These are phyloP conservation scores for Blastobotrys serpentis DNA, from an alignment of 1,139 yeast genomes.

Conservation along the genomic window DNA sequence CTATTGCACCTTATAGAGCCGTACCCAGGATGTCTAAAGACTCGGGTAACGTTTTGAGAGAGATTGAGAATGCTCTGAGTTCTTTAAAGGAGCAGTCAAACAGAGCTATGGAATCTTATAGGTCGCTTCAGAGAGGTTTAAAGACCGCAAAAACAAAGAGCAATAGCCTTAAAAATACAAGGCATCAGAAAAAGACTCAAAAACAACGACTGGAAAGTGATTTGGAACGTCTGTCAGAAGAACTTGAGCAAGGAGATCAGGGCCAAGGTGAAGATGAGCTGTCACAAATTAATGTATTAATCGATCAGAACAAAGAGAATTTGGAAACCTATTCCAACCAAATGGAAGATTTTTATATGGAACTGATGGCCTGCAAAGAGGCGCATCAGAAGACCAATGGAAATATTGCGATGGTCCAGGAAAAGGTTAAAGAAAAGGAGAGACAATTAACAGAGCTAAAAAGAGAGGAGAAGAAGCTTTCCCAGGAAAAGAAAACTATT, in stretches of 20 bases:
- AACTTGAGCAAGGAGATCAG: slow-evolving; percentile 22
- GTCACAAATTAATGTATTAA: neutral
- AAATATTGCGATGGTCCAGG: slow-evolving; percentile 1
- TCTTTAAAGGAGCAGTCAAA: no score
- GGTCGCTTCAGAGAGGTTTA: neutral
- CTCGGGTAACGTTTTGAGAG: slow-evolving; percentile 18
- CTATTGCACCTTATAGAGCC: slow-evolving; percentile 46
- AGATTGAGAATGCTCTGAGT: slow-evolving; percentile 1
- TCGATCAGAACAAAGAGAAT: slow-evolving; percentile 25
- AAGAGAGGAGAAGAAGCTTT: slow-evolving; percentile 5
- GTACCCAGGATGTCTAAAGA: slow-evolving; percentile 27
- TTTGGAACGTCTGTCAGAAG: slow-evolving; percentile 21
- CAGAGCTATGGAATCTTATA: no score
- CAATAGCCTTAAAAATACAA: neutral
- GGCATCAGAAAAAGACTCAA: slow-evolving; percentile 31
- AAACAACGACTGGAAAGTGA: slow-evolving; percentile 26
- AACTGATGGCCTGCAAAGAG: slow-evolving; percentile 11
- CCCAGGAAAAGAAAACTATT: slow-evolving; percentile 2
- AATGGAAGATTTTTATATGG: slow-evolving; percentile 9
- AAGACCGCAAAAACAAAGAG: neutral
- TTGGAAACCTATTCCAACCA: slow-evolving; percentile 7
- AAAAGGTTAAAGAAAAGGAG: slow-evolving; percentile 3
- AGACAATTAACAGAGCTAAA: slow-evolving; percentile 29
- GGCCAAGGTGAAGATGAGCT: slow-evolving; percentile 1
- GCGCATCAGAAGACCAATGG: neutral